Evolutionary conservation across 2,329 filamentous ascomycete genomes (phyloP).

Genomic region (Drechslerella dactyloides): DNA sequence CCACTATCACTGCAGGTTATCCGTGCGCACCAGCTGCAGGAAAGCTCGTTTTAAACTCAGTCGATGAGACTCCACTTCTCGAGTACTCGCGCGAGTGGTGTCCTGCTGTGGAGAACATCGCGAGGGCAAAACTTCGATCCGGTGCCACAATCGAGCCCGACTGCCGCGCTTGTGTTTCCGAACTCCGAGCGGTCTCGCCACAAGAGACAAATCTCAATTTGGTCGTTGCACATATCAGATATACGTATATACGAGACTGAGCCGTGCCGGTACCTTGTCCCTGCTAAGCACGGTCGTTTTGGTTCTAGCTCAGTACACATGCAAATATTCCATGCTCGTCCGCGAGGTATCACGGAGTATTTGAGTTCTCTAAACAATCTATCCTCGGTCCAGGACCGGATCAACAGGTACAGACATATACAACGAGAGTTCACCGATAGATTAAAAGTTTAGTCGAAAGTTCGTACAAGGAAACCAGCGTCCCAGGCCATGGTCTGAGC

Average conservation of each 20-base stretch:
- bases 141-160: background rate
- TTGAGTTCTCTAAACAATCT: constrained; percentile 10
- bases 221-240: background rate
- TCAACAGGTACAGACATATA: constrained; percentile 28
- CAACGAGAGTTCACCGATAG: background rate
- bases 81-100: background rate
- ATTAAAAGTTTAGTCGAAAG: background rate
- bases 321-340: constrained; percentile 24
- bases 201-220: background rate
- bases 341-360: background rate
- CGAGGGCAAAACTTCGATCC: background rate
- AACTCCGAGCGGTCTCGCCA: background rate
- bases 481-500: constrained; percentile 26
- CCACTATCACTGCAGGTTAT: background rate
- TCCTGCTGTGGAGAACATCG: background rate
- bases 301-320: too few relatives aligned
- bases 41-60: background rate
- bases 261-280: too few relatives aligned
- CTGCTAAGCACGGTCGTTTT: too few relatives aligned
- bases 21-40: background rate
- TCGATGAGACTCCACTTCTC: background rate
- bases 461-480: background rate
- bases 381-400: constrained; percentile 42
- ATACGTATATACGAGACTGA: background rate
- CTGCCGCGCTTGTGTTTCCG: background rate